Evolutionary conservation across 441 rosid species (phyloP), one percentile per base, ranked within the genome.

Genomic region (Viola pubescens): DNA sequence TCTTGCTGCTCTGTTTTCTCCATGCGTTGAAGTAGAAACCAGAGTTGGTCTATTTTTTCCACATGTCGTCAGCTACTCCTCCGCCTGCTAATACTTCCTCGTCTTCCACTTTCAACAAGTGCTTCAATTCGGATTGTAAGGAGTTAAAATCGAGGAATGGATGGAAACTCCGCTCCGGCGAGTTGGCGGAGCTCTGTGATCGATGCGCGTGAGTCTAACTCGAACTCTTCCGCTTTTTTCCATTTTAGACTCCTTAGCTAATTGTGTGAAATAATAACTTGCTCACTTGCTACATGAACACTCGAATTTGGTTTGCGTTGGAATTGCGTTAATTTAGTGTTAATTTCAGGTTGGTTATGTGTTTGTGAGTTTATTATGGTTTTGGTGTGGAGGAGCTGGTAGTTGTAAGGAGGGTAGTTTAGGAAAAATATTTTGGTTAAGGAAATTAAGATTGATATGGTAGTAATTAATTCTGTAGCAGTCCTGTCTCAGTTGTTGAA

Each of bases 81-180:
- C 13, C 12, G 0, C 10, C 16, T 5, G 19, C 8, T 16, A 50
- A 8, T n/a, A 40, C 14, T 50, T 49, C 52, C 38, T 60, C 58
- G 34, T 26, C 79, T 55, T 58, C 69, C 11, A 42, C 82, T 62
- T 48, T 75, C 44, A 75, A 69, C 76, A 77, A 87, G 62, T 91
- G 99, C 79, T 88, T 77, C 70, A 94, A 94, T 77, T 57, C 74
- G 52, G 89, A 80, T 52, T 94, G 99, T 72, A 56, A 62, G 53
- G 89, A 85, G 73, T 63, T 75, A 70, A 80, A 73, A 61, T 82
- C 86, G 61, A 79, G 89, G 52, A 90, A 80, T 61, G 99, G 94
- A 4, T 94, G 99, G 99, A 81, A 82, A 58, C 79, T 94, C 58
- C 94, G 89, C 52, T 64, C 75, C 56, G 97, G 97, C 37, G 97